A percentile compares a stretch with the other conserved stretches of the same genome.
These are phyloP conservation scores for Echinochloa phyllopogon DNA, from an alignment of 176 grass and related monocot genomes.

Conservation along the genomic window DNA sequence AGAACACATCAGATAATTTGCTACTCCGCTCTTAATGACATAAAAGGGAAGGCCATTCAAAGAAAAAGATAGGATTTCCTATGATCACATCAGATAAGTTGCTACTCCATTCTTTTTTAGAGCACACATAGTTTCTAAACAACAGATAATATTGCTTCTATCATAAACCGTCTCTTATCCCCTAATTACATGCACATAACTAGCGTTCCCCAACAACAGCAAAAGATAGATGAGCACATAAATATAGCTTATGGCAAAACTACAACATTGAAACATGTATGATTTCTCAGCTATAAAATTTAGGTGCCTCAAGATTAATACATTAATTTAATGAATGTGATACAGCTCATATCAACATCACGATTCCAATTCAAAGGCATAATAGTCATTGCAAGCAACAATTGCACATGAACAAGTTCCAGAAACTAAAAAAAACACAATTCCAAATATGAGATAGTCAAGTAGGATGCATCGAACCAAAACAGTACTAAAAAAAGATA, in stretches of 20 bases:
- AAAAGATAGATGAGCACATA: not conserved
- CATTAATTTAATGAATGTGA: not conserved
- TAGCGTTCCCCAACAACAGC: not conserved
- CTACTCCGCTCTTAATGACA: too few relatives aligned
- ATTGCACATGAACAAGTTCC: not conserved
- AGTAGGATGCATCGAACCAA: not conserved
- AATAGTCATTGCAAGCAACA: not conserved
- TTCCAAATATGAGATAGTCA: not conserved
- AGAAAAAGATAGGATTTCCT: too few relatives aligned
- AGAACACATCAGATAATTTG: too few relatives aligned
- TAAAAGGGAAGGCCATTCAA: too few relatives aligned
- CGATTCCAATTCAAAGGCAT: conserved; percentile 1
- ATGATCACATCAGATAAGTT: too few relatives aligned
- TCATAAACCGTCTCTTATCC: not conserved
- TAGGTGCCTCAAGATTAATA: not conserved
- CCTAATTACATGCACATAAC: not conserved
- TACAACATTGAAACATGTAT: not conserved
- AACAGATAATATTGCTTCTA: too few relatives aligned
- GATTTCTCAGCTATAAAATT: not conserved
- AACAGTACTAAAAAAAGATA: not conserved
- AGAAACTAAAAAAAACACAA: not conserved
- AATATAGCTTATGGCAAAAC: not conserved
- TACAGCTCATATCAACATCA: conserved; percentile 1
- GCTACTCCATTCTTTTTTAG: too few relatives aligned
- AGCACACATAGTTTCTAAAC: too few relatives aligned